A percentile compares a stretch with the other conserved stretches of the same genome.
phyloP scores from a whole-genome alignment of 2,329 filamentous ascomycete genomes.

The Sporothrix humicola region DNA sequence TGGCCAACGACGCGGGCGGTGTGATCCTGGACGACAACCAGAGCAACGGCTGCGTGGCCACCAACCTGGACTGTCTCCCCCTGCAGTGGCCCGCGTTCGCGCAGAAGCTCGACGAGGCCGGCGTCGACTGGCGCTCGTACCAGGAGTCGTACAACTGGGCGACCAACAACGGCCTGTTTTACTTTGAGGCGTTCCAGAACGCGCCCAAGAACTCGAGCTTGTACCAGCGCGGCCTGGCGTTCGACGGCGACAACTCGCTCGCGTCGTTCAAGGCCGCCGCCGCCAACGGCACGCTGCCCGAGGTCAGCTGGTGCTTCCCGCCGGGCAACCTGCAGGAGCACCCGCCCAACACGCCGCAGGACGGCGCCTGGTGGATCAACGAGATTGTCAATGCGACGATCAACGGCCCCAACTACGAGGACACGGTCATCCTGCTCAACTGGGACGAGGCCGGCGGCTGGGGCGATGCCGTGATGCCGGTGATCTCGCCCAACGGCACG shows the following conservation, averaged over 20 bases:
- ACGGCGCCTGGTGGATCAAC: conserved; percentile 62
- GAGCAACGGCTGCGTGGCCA: conserved; percentile 52
- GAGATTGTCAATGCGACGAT: conserved; percentile 57
- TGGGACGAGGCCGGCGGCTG: conserved; percentile 61
- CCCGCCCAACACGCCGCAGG: conserved; percentile 57
- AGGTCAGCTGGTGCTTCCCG: conserved; percentile 58
- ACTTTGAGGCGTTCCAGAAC: conserved; percentile 59
- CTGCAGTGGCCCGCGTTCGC: conserved; percentile 60
- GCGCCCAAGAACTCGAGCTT: conserved; percentile 50
- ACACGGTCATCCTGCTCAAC: conserved; percentile 56
- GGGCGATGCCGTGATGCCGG: conserved; percentile 61
- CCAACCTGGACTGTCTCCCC: conserved; percentile 57
- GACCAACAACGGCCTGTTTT: conserved; percentile 60
- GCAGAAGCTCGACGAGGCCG: conserved; percentile 55
- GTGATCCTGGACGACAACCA: conserved; percentile 57
- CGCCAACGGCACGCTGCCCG: conserved; percentile 57
- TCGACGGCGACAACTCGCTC: conserved; percentile 48
- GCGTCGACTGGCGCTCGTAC: conserved; percentile 57
- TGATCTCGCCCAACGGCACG: conserved; percentile 55
- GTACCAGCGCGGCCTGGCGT: conserved; percentile 54
- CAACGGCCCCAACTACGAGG: conserved; percentile 54
- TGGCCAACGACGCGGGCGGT: conserved; percentile 45
- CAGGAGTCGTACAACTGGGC: conserved; percentile 57
- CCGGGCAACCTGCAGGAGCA: conserved; percentile 60
- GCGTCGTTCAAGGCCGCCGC: conserved; percentile 58